Evolutionary conservation across 176 grass and related monocot genomes (phyloP).

Genomic region (Bonia amplexicaulis): DNA sequence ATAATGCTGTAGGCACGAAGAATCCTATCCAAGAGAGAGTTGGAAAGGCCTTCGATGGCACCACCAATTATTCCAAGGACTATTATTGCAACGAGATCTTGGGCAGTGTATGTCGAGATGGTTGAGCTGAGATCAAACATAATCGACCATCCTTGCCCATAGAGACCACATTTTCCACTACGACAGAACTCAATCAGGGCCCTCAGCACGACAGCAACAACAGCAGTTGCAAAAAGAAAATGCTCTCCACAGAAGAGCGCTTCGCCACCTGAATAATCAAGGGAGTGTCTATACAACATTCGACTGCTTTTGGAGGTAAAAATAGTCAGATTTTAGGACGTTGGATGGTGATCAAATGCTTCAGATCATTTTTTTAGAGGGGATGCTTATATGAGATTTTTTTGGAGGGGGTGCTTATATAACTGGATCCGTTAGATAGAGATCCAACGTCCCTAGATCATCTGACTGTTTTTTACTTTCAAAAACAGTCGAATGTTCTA

Average conservation of each 20-base stretch:
- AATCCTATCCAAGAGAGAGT: slow-evolving; percentile 76
- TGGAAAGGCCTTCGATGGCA: slow-evolving; percentile 75
- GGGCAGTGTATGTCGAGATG: slow-evolving; percentile 44
- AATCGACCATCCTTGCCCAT: slow-evolving; percentile 84
- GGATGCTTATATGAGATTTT: too few relatives aligned
- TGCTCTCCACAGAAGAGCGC: slow-evolving; percentile 91
- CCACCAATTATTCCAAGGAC: slow-evolving; percentile 80
- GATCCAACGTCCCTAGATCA: too few relatives aligned
- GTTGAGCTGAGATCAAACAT: slow-evolving; percentile 93
- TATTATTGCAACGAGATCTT: slow-evolving; percentile 68
- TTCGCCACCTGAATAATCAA: slow-evolving; percentile 78
- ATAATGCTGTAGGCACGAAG: slow-evolving; percentile 80
- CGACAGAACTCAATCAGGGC: slow-evolving; percentile 61
- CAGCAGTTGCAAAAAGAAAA: slow-evolving; percentile 86
- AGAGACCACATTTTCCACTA: slow-evolving; percentile 83
- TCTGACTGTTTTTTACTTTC: too few relatives aligned
- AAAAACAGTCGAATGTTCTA: too few relatives aligned
- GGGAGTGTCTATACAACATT: too few relatives aligned
- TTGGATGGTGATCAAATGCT: too few relatives aligned
- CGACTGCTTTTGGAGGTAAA: too few relatives aligned
- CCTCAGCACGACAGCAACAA: slow-evolving; percentile 82
- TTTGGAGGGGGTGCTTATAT: too few relatives aligned
- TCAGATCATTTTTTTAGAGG: too few relatives aligned
- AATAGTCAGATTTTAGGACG: too few relatives aligned
- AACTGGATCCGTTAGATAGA: too few relatives aligned